Conservation (phyloP, 2,329 filamentous ascomycete genomes). For the Plenodomus biglobosus region DNA sequence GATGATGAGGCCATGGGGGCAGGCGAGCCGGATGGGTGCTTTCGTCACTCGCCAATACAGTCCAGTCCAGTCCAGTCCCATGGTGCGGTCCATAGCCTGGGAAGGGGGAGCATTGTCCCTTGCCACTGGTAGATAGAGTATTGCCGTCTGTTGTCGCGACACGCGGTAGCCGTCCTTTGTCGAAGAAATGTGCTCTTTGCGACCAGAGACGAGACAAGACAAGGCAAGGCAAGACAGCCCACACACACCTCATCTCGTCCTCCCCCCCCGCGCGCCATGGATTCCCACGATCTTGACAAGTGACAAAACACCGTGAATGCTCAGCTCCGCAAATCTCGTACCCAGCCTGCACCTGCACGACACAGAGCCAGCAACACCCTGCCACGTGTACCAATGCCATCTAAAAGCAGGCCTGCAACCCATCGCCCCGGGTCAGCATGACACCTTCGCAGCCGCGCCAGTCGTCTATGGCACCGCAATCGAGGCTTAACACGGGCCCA, state of each 20-base stretch:
- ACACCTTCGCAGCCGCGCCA: slow-evolving; percentile 6
- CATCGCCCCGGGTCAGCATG: slow-evolving; percentile 24
- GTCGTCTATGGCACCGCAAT: neutral
- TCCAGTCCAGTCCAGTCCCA: neutral
- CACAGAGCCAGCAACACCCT: slow-evolving; percentile 14
- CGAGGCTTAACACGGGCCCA: neutral
- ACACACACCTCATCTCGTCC: neutral
- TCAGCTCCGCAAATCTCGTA: neutral
- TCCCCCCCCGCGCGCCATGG: neutral
- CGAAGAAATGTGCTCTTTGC: neutral
- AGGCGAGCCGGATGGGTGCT: neutral
- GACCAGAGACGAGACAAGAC: no score
- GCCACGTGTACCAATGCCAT: slow-evolving; percentile 40
- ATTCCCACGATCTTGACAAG: neutral
- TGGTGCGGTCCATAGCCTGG: neutral
- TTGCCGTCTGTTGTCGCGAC: neutral
- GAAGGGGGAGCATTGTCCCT: neutral
- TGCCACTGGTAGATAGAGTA: no score
- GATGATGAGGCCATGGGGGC: neutral
- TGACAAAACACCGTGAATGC: neutral
- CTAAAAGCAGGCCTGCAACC: slow-evolving; percentile 17
- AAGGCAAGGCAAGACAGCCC: neutral
- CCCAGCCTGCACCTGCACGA: slow-evolving; percentile 2
- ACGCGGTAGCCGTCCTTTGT: neutral
- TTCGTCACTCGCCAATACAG: neutral